Base-by-base conservation (phyloP, 1,284 basidiomycete species). In the Apiotrichum domesticum region DNA sequence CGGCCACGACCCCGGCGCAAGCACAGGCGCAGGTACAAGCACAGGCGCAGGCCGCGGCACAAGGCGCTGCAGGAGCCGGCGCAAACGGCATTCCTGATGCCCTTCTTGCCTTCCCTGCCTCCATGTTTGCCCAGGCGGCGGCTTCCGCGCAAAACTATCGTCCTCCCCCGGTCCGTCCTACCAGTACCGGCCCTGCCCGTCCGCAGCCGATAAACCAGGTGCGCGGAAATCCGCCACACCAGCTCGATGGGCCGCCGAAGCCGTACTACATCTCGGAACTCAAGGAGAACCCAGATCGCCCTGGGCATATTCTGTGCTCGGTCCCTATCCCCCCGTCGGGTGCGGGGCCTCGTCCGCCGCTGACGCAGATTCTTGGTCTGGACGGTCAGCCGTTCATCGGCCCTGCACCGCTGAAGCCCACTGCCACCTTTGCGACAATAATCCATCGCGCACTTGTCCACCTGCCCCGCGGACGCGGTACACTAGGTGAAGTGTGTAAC, bases 401-500 rank as follows among this genome's bases (percentile, higher is more conserved):
- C 10, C 75, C 75, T 0, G 65, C 70, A 13, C 74, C 74, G 5
- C 63, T 76, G 56, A 78, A 78, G 51, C 76, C 76, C 1, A 72
- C 72, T 0, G 56, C 69, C 10, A 77, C 76, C 6, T 78, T 75
- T 57, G 75, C 75, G 3, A 74, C 70, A 2, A 76, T 77, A 44
- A 78, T 77, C 42, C 69, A 75, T 48, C 69, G 71, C 10, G 70
- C 74, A 6, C 63, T 77, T 14, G 66, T 70, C 35, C 66, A 68
- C 51, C 62, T 77, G 1, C 71, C 70, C 13, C 63, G 85, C 46
- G 89, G 88, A 43, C 88, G 90, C 72, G 90, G 88, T 34, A 94
- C 93, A 0, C 72, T 96, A 58, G 90, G 93, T 63, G 90, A 95
- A 68, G 91, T 96, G 51, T 91, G 90, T 70, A 84, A 84, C 54